A percentile compares a stretch with the other conserved stretches of the same genome.
Evolutionary conservation across 164 flowering plant species (phyloP).

Genomic region (Aristolochia fimbriata): DNA sequence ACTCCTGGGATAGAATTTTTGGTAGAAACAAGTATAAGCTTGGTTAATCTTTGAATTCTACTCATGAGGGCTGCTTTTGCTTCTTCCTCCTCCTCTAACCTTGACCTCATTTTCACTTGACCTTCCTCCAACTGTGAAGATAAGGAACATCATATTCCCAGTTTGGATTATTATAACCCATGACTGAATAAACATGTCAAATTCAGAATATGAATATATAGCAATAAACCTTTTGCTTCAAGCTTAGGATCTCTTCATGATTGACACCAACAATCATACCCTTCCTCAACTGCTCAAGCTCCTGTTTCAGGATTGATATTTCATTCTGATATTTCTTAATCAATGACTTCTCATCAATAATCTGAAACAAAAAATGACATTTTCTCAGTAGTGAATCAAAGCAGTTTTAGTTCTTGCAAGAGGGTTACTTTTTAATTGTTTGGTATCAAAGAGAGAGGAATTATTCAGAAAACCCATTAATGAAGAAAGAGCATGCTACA

Average conservation of each 20-base stretch:
- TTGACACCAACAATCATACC: slow-evolving; percentile 78
- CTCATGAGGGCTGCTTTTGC: slow-evolving; percentile 98
- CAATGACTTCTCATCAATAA: slow-evolving; percentile 95
- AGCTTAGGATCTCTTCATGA: slow-evolving; percentile 77
- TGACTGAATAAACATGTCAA: background rate
- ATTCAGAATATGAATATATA: background rate
- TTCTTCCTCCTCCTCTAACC: slow-evolving; percentile 98
- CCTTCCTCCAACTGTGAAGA: slow-evolving; percentile 80
- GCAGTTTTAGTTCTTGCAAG: no score
- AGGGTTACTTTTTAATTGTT: no score
- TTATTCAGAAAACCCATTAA: no score
- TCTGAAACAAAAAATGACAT: slow-evolving; percentile 30
- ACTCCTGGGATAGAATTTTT: slow-evolving; percentile 74
- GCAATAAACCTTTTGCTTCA: slow-evolving; percentile 70
- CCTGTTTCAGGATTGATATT: slow-evolving; percentile 71
- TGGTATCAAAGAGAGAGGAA: no score
- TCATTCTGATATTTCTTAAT: slow-evolving; percentile 97
- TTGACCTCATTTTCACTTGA: slow-evolving; percentile 94
- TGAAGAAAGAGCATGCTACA: no score
- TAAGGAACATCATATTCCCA: background rate
- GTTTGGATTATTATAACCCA: background rate
- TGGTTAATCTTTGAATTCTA: slow-evolving; percentile 93
- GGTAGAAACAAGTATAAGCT: slow-evolving; percentile 93
- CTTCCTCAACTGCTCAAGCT: slow-evolving; percentile 81
- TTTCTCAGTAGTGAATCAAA: background rate